Percentiles rank a stretch among this genome's conserved stretches.
phyloP scores from a whole-genome alignment of 2,329 filamentous ascomycete genomes.

The Ilyonectria destructans region DNA sequence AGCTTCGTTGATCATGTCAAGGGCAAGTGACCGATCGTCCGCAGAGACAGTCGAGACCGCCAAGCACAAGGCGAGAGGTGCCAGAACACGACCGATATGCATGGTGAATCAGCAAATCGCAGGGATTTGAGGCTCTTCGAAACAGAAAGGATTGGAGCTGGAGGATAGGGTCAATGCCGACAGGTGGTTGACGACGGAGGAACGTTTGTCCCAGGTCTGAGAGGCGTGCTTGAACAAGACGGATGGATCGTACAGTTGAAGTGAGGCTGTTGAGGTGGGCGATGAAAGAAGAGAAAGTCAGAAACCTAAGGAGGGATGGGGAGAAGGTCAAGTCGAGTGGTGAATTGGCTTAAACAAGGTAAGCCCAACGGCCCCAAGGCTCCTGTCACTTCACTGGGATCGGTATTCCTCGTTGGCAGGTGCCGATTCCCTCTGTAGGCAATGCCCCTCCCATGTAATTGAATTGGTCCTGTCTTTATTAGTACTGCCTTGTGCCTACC shows the following conservation, averaged over 20 bases:
- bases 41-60: slow-evolving; percentile 32
- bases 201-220: not conserved
- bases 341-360: not conserved
- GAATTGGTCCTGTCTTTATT: not conserved
- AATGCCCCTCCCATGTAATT: not conserved
- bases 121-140: not conserved
- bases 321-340: not conserved
- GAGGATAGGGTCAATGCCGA: not conserved
- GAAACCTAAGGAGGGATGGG: not conserved
- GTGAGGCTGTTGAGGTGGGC: not conserved
- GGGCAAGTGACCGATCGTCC: slow-evolving; percentile 45
- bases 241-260: not conserved
- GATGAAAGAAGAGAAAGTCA: not conserved
- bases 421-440: not conserved
- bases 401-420: not conserved
- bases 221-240: not conserved
- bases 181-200: not conserved
- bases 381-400: not conserved
- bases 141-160: not conserved
- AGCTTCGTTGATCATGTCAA: slow-evolving; percentile 53
- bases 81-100: slow-evolving; percentile 22
- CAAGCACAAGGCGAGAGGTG: slow-evolving; percentile 35
- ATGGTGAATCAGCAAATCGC: slow-evolving; percentile 10
- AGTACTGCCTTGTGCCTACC: not conserved
- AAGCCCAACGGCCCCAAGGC: not conserved